Percentiles rank a stretch among this genome's conserved stretches.
These are phyloP conservation scores for Mycena polygramma DNA, from an alignment of 768 basidiomycete genomes.

Conservation along the genomic window DNA sequence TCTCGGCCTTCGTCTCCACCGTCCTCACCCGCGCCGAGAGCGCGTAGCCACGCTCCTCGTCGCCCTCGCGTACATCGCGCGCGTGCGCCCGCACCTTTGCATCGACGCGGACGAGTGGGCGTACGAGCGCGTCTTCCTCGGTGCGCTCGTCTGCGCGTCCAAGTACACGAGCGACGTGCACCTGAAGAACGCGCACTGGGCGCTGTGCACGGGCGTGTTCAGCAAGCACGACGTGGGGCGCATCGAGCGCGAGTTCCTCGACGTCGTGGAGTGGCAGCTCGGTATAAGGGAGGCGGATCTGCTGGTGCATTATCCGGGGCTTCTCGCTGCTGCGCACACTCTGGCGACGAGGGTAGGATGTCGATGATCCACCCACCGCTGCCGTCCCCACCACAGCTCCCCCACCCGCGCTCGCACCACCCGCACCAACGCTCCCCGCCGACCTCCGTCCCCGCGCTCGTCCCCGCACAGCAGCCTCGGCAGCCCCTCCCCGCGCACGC, in stretches of 20 bases:
- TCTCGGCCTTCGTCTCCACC: constrained; percentile 18
- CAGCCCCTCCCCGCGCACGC: too few species aligned
- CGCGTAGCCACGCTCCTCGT: constrained; percentile 12
- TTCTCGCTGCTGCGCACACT: not conserved
- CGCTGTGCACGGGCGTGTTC: constrained; percentile 12
- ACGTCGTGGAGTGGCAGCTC: constrained; percentile 28
- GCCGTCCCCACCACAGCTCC: too few species aligned
- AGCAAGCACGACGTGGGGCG: constrained; percentile 19
- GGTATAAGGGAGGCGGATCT: constrained; percentile 15
- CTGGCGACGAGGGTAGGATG: too few species aligned
- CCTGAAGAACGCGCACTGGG: constrained; percentile 26
- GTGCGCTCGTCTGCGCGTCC: constrained; percentile 20
- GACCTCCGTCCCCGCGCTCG: too few species aligned
- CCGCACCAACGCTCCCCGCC: too few species aligned
- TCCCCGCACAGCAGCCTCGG: too few species aligned
- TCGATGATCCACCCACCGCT: too few species aligned
- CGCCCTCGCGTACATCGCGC: constrained; percentile 24
- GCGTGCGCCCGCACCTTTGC: constrained; percentile 18
- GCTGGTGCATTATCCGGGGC: constrained; percentile 14
- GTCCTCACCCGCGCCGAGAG: constrained; percentile 19
- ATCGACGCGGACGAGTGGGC: constrained; percentile 23
- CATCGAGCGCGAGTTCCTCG: constrained; percentile 29
- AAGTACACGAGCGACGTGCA: constrained; percentile 24
- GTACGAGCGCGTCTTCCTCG: constrained; percentile 28
- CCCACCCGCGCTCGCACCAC: too few species aligned